phyloP scores from a whole-genome alignment of 164 flowering plant genomes.

The Stephania yunnanensis region DNA sequence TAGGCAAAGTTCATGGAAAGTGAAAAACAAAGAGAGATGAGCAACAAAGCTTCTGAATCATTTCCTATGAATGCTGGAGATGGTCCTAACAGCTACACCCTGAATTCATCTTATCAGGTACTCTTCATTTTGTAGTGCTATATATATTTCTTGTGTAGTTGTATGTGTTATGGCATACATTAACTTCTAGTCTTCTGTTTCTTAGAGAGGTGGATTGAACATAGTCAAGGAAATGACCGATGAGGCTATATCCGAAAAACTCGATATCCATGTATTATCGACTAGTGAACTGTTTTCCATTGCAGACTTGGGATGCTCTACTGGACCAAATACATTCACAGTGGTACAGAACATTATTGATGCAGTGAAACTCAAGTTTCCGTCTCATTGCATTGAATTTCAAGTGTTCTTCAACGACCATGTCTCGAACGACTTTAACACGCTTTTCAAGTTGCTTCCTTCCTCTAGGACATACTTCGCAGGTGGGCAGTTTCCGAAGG shows the following conservation, averaged over 20 bases:
- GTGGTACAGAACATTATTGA: conserved; percentile 22
- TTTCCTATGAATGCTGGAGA: conserved; percentile 13
- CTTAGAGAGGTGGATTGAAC: conserved; percentile 12
- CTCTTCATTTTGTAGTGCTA: no score
- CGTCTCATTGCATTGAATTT: conserved; percentile 14
- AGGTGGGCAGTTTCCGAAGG: conserved; percentile 24
- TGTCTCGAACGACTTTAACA: conserved; percentile 26
- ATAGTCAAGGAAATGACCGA: conserved; percentile 5
- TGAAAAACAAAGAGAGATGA: background rate
- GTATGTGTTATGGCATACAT: background rate
- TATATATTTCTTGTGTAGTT: background rate
- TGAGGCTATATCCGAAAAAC: conserved; percentile 7
- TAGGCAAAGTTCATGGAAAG: background rate
- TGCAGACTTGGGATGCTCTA: conserved; percentile 28
- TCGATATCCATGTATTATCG: conserved; percentile 5
- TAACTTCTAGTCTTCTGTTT: background rate
- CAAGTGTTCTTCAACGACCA: conserved; percentile 28
- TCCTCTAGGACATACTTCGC: conserved; percentile 18
- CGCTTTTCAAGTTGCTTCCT: conserved; percentile 20
- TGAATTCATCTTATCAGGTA: conserved; percentile 7
- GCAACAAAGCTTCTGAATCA: background rate
- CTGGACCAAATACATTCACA: conserved; percentile 22
- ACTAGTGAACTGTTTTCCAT: conserved; percentile 4
- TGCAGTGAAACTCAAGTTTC: conserved; percentile 15
- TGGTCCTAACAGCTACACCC: conserved; percentile 6